phyloP scores from a whole-genome alignment of 2,329 filamentous ascomycete genomes.

The Colletotrichum cereale region DNA sequence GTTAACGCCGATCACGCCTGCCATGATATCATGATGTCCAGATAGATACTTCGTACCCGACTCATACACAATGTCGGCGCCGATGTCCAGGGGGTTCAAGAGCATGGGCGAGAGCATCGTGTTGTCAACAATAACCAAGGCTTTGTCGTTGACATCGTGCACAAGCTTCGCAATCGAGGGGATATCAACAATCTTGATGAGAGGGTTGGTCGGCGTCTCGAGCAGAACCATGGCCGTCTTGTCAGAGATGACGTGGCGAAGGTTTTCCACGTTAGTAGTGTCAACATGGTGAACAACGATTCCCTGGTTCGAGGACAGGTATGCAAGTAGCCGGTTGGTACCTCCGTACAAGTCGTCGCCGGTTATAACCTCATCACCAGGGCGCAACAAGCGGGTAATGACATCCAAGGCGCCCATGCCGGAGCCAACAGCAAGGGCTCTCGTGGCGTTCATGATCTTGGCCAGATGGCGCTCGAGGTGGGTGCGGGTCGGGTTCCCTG shows the following conservation, averaged over 20 bases:
- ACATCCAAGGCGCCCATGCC: slow-evolving; percentile 98
- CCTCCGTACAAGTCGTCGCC: slow-evolving; percentile 98
- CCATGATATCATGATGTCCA: slow-evolving; percentile 99
- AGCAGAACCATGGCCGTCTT: slow-evolving; percentile 97
- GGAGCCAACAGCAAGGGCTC: slow-evolving; percentile 92
- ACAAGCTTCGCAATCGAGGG: slow-evolving; percentile 80
- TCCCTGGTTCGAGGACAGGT: slow-evolving; percentile 87
- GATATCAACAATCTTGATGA: slow-evolving; percentile 98
- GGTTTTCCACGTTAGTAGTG: slow-evolving; percentile 82
- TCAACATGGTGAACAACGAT: slow-evolving; percentile 98
- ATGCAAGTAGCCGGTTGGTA: slow-evolving; percentile 93
- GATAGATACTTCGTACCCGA: slow-evolving; percentile 98
- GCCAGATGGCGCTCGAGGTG: slow-evolving; percentile 96
- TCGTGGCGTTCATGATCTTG: slow-evolving; percentile 97
- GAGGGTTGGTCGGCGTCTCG: slow-evolving; percentile 95
- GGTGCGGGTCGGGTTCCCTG: slow-evolving; percentile 94
- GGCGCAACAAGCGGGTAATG: slow-evolving; percentile 89
- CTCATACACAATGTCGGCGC: slow-evolving; percentile 97
- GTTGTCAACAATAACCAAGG: slow-evolving; percentile 94
- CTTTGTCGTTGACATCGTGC: slow-evolving; percentile 82
- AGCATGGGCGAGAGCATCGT: slow-evolving; percentile 98
- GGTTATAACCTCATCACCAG: slow-evolving; percentile 96
- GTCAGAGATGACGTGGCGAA: slow-evolving; percentile 75
- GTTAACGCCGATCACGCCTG: slow-evolving; percentile 94
- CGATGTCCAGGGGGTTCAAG: slow-evolving; percentile 91